phyloP scores from a whole-genome alignment of 352 stramenopile species.

The Phytopythium vexans region DNA sequence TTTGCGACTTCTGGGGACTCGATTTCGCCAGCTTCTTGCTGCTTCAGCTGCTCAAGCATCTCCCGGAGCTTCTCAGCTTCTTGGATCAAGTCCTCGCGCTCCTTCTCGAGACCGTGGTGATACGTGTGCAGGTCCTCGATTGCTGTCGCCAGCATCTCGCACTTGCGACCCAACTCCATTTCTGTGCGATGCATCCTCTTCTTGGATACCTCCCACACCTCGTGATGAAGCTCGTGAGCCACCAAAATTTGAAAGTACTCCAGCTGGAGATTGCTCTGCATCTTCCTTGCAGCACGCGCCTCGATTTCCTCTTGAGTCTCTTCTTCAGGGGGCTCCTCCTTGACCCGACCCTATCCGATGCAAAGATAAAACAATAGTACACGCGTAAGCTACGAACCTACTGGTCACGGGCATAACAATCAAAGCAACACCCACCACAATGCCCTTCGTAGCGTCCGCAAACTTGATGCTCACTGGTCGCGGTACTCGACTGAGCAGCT shows the following conservation, averaged over 20 bases:
- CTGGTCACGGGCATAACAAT: not conserved
- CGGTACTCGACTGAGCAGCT: conserved; percentile 60
- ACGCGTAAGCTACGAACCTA: not conserved
- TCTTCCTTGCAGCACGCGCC: conserved; percentile 42
- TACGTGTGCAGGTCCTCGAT: conserved; percentile 42
- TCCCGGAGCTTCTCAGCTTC: conserved; percentile 51
- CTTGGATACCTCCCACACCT: conserved; percentile 69
- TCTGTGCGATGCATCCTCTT: conserved; percentile 44
- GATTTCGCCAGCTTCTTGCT: conserved; percentile 50
- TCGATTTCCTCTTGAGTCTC: conserved; percentile 76
- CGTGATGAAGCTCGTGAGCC: conserved; percentile 66
- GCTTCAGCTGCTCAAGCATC: conserved; percentile 58
- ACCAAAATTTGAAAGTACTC: conserved; percentile 81
- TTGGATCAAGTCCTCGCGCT: conserved; percentile 50
- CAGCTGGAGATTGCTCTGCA: conserved; percentile 63
- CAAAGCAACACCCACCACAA: conserved; percentile 42
- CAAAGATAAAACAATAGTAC: conserved; percentile 1
- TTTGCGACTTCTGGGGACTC: conserved; percentile 65
- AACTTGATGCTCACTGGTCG: conserved; percentile 83
- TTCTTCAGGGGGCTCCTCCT: conserved; percentile 54
- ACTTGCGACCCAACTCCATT: conserved; percentile 55
- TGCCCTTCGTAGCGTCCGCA: conserved; percentile 76
- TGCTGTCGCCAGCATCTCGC: conserved; percentile 42
- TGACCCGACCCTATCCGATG: conserved; percentile 37
- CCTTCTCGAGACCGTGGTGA: conserved; percentile 47